phyloP scores from a whole-genome alignment of 495 filamentous ascomycete species.

The Delitschia confertaspora region DNA sequence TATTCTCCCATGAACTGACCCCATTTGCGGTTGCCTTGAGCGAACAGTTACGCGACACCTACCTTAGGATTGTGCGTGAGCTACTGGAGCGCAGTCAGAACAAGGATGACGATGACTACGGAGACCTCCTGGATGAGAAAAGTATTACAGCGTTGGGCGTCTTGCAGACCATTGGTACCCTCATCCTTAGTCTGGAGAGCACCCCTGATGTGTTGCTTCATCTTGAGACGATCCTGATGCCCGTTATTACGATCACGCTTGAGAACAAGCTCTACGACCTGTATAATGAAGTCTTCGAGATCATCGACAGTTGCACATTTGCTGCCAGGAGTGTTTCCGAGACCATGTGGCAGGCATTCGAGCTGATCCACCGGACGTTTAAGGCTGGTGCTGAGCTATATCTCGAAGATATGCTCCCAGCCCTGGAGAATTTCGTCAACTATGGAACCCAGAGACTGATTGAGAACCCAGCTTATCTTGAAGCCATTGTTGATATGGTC shows the following conservation, averaged over 20 bases:
- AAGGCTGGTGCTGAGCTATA: constrained; percentile 95
- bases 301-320: constrained; percentile 99
- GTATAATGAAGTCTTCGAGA: constrained; percentile 97
- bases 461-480: constrained; percentile 75
- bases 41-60: constrained; percentile 93
- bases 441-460: constrained; percentile 74
- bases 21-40: constrained; percentile 97
- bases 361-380: constrained; percentile 92
- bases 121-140: constrained; percentile 94
- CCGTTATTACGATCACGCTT: constrained; percentile 87
- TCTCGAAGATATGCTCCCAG: constrained; percentile 97
- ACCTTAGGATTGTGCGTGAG: constrained; percentile 86
- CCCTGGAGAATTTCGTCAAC: constrained; percentile 91
- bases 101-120: constrained; percentile 68
- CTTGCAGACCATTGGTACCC: constrained; percentile 91
- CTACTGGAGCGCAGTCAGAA: constrained; percentile 71
- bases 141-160: constrained; percentile 96
- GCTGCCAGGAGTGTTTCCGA: constrained; percentile 88
- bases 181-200: constrained; percentile 93
- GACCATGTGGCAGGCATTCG: constrained; percentile 97
- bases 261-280: constrained; percentile 97
- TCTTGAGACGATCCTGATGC: constrained; percentile 91
- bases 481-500: constrained; percentile 79
- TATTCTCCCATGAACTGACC: constrained; percentile 89
- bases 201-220: constrained; percentile 89